A percentile compares a stretch with the other conserved stretches of the same genome.
Evolutionary conservation across 2,329 filamentous ascomycete genomes (phyloP).

Genomic region (Fusarium sp.): DNA sequence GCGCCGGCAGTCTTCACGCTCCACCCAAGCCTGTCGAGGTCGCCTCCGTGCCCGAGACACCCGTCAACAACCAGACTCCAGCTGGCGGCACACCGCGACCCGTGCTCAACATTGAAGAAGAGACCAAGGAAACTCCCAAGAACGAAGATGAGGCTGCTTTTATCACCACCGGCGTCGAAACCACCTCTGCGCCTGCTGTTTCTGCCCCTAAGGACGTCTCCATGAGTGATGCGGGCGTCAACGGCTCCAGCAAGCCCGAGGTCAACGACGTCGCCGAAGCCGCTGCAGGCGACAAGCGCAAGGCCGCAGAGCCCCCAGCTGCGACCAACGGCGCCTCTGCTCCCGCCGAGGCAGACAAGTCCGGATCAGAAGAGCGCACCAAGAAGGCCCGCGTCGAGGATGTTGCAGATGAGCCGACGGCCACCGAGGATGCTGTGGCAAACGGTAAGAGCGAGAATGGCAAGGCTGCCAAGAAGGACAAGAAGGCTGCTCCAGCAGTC

Average conservation of each 20-base stretch:
- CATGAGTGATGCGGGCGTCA: constrained; percentile 31
- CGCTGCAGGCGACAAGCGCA: constrained; percentile 53
- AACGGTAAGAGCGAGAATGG: constrained; percentile 46
- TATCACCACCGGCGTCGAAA: constrained; percentile 43
- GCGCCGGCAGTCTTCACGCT: constrained; percentile 28
- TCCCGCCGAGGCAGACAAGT: constrained; percentile 31
- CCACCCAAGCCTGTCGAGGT: constrained; percentile 52
- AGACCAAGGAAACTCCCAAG: constrained; percentile 44
- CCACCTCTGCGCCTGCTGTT: constrained; percentile 35
- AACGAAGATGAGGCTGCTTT: constrained; percentile 42
- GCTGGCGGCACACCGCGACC: constrained; percentile 51
- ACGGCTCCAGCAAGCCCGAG: constrained; percentile 33
- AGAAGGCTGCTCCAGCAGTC: constrained; percentile 49
- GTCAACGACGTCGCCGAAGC: constrained; percentile 35
- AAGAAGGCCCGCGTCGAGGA: constrained; percentile 58
- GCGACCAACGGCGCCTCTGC: constrained; percentile 32
- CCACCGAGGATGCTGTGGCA: constrained; percentile 28
- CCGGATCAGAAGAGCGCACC: constrained; percentile 46
- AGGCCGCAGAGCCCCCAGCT: constrained; percentile 51
- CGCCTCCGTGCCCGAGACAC: constrained; percentile 52
- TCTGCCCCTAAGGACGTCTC: constrained; percentile 38
- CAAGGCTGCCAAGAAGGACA: constrained; percentile 51
- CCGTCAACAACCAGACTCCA: constrained; percentile 50
- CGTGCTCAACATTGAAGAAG: constrained; percentile 49
- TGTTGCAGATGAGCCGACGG: constrained; percentile 37